Base-by-base conservation (phyloP, 139 green algal species). In the Asterochloris sp. region DNA sequence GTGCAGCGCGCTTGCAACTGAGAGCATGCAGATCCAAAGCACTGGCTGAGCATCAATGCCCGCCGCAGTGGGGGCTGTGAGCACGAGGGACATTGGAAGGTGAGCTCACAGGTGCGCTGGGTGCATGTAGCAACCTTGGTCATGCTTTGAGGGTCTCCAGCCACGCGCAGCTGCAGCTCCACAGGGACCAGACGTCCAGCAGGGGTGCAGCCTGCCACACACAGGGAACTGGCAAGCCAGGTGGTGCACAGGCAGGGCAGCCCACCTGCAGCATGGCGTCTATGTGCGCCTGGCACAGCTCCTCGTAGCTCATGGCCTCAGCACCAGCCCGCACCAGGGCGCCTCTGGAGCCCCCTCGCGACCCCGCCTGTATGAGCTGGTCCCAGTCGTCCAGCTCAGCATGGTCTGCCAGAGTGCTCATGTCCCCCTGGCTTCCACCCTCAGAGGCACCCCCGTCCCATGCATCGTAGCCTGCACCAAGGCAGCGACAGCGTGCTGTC, bases 221-320 rank as follows among this genome's bases (percentile, higher is more conserved):
- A 54, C 38, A 6, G 38, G 4, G 38, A 6, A 6, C 38, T 54
- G 38, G 38, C 38, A 6, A 54, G 38, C 38, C 38, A 54, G 38
- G 6, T 2, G 38, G 38, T 54, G 38, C 38, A 2, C 38, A 54
- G 38, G 38, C 38, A 54, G 38, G n/a, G n/a, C 71, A 29, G n/a
- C 24, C 24, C 13, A 62, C 77, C 77, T 73, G 77, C 11, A 74
- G 68, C 61, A 81, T 79, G 14, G 81, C 80, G 27, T 90, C 84
- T 9, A 90, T 85, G 80, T 91, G 88, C n/a, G 80, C 81, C n/a
- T 75, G 62, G 83, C 80, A 86, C 71, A 88, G 80, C 28, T 88
- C 87, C 68, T 88, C 87, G 76, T 90, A 90, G 78, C 60, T 80
- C 76, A 80, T 69, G 29, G 47, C 26, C 11, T 80, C 76, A 19